Base-by-base conservation (phyloP, 2,329 filamentous ascomycete genomes). In the Paecilomyces sp. region DNA sequence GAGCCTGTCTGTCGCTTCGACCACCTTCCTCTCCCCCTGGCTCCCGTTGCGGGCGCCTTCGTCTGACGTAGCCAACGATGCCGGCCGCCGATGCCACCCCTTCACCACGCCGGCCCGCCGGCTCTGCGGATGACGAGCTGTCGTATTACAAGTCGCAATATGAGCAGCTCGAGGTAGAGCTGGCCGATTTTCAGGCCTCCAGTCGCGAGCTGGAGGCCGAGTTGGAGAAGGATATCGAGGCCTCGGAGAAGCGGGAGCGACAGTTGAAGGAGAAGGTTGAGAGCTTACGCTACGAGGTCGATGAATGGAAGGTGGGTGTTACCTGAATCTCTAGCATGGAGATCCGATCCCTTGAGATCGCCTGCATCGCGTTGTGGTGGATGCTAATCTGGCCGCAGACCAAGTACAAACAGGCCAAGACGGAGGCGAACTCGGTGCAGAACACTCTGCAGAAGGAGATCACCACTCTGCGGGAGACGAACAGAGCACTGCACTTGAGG, bases 121-220 rank as follows among this genome's bases (percentile, higher is more conserved):
- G 73, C 36, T 75, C 75, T 9, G 66, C 75, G 53, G 88, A 92
- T 71, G 90, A 94, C 71, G 89, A 92, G 62, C 82, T 99, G 57
- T 84, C 88, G 60, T 97, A 94, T 84, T 99, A 97, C 85, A 99
- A 99, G 81, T 79, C 86, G 58, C 93, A 97, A 75, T 97, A 97
- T 79, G 92, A 95, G 77, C 87, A 91, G 72, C 84, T 99, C 41
- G 94, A 97, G 77, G 82, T 87, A 57, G 94, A 99, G 75, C 85
- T 99, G 62, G 85, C 90, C 63, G 94, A 99, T 70, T 99, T 99
- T 74, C 91, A 96, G 71, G 84, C 91, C 60, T 96, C 92, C 58
- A 97, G 92, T 75, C 90, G 91, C 74, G 94, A 97, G 75, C 83
- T 99, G 31, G 94, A 99, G 76, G 86, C 89, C 55, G 94, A 97